Evolutionary conservation across 1,284 basidiomycete species (phyloP).

Genomic region (Cryptococcus wingfieldii): DNA sequence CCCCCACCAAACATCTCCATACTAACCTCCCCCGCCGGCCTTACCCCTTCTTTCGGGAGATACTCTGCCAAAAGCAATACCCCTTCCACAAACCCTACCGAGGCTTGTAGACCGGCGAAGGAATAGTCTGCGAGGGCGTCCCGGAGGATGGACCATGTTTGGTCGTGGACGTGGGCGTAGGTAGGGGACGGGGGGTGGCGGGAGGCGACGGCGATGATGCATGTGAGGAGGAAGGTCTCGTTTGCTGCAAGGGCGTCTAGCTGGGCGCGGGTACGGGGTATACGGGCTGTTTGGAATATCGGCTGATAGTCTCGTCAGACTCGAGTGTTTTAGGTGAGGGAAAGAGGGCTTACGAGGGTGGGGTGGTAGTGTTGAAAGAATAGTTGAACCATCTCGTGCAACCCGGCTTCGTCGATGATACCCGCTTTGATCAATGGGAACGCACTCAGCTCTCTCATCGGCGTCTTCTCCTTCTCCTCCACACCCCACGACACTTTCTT

Average conservation of each 20-base stretch:
- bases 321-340: neutral
- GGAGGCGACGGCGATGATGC: constrained; percentile 46
- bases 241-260: constrained; percentile 38
- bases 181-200: constrained; percentile 35
- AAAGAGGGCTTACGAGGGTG: constrained; percentile 36
- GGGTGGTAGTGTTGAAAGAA: constrained; percentile 48
- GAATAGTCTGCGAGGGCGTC: constrained; percentile 43
- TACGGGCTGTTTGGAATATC: constrained; percentile 45
- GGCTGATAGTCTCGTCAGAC: constrained; percentile 27
- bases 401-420: constrained; percentile 30
- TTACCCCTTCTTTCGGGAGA: constrained; percentile 27
- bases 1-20: constrained; percentile 22
- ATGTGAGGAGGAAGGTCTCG: constrained; percentile 47
- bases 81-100: constrained; percentile 50
- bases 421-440: constrained; percentile 43
- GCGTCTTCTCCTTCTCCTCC: constrained; percentile 10
- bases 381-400: constrained; percentile 36
- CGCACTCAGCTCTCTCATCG: constrained; percentile 17
- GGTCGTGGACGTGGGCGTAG: constrained; percentile 35
- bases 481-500: constrained; percentile 19
- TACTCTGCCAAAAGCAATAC: constrained; percentile 48
- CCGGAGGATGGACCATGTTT: constrained; percentile 35
- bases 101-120: constrained; percentile 42
- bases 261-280: constrained; percentile 41
- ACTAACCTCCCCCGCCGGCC: constrained; percentile 8